Conservation (phyloP, 176 grass and related monocot genomes). For the Dactylis glomerata region DNA sequence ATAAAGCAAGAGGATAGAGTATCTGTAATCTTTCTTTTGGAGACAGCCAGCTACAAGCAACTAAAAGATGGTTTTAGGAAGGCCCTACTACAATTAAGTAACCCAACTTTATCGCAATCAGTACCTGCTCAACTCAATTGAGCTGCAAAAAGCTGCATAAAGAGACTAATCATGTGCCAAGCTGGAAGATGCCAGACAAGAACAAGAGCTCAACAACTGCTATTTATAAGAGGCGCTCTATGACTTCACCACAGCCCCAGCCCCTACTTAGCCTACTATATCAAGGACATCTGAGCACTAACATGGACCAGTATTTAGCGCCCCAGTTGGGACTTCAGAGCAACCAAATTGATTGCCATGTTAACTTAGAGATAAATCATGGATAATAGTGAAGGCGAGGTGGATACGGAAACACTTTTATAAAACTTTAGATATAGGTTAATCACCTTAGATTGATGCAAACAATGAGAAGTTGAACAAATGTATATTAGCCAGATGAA, state of each 20-base stretch:
- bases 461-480: neutral
- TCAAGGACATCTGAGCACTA: constrained; percentile 6
- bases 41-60: constrained; percentile 33
- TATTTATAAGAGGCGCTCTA: constrained; percentile 26
- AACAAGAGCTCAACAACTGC: neutral
- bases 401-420: neutral
- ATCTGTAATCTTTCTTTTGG: constrained; percentile 34
- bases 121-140: constrained; percentile 33
- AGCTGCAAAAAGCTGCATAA: constrained; percentile 27
- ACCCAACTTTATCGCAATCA: constrained; percentile 45
- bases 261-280: no score
- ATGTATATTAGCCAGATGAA: neutral
- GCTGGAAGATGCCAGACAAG: constrained; percentile 19
- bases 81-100: constrained; percentile 53
- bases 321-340: neutral
- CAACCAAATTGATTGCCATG: neutral
- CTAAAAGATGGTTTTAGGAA: constrained; percentile 37
- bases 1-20: constrained; percentile 46
- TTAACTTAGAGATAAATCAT: neutral
- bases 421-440: neutral
- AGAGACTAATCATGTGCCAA: constrained; percentile 36
- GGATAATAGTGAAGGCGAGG: neutral
- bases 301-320: neutral
- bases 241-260: neutral
- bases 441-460: neutral